Conservation (phyloP, 345 rosid species). For the Boechera divaricarpa region DNA sequence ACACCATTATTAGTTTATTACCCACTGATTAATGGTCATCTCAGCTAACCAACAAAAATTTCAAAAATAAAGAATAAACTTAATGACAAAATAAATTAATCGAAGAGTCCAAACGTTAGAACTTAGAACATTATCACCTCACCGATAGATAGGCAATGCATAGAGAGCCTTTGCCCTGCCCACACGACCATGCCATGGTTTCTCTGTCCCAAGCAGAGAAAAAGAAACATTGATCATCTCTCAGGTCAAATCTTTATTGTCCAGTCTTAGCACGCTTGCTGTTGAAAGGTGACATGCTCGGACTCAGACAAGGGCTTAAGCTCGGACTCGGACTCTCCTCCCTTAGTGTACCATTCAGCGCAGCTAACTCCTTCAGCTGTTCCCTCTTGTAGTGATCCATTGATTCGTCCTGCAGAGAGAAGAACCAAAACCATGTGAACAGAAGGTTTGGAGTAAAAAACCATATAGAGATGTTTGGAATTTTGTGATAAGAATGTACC, state of each 20-base stretch:
- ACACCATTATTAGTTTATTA: conserved; percentile 45
- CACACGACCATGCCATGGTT: conserved; percentile 31
- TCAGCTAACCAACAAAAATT: conserved; percentile 41
- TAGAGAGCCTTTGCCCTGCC: conserved; percentile 24
- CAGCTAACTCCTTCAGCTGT: conserved; percentile 86
- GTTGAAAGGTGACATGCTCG: conserved; percentile 91
- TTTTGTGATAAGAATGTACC: conserved; percentile 49
- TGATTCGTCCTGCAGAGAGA: conserved; percentile 74
- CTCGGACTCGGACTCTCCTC: conserved; percentile 90
- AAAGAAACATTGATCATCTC: conserved; percentile 22
- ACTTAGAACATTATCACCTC: conserved; percentile 33
- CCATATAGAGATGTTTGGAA: not conserved
- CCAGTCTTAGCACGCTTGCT: conserved; percentile 92
- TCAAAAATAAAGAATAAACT: conserved; percentile 48
- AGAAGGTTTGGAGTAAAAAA: conserved; percentile 3
- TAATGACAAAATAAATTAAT: conserved; percentile 42
- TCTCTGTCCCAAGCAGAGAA: conserved; percentile 28
- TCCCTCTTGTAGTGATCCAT: conserved; percentile 89
- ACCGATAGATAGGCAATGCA: conserved; percentile 23
- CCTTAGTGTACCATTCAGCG: conserved; percentile 80
- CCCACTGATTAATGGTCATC: conserved; percentile 33
- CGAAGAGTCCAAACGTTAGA: conserved; percentile 40
- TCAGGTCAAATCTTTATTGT: conserved; percentile 46
- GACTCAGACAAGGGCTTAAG: conserved; percentile 91
- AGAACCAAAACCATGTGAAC: conserved; percentile 19